These are phyloP conservation scores for Tricholoma terreum DNA, from an alignment of 768 basidiomycete genomes.

Conservation along the genomic window DNA sequence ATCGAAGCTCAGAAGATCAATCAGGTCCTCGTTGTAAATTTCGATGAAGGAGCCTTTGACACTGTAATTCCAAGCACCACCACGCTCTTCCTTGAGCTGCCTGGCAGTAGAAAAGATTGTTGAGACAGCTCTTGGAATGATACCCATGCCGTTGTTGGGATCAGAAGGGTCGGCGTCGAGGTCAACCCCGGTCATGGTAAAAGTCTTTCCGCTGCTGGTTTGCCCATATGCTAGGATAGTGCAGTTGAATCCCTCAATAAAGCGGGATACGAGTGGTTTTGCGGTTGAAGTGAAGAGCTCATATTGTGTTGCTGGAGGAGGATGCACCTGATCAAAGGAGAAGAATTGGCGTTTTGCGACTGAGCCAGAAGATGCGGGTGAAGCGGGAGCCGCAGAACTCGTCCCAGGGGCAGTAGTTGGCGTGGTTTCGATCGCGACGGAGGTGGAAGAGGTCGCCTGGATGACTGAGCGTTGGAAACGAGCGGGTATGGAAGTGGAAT, in stretches of 20 bases:
- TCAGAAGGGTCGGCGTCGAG: constrained; percentile 85
- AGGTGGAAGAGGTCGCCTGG: constrained; percentile 67
- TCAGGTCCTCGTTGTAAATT: constrained; percentile 98
- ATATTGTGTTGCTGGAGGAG: constrained; percentile 81
- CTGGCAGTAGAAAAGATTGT: constrained; percentile 80
- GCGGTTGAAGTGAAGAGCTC: constrained; percentile 84
- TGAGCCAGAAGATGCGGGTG: constrained; percentile 41
- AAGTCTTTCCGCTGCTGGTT: constrained; percentile 95
- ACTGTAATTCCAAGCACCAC: constrained; percentile 69
- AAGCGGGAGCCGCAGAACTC: constrained; percentile 46
- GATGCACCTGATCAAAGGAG: constrained; percentile 92
- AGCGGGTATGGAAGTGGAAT: constrained; percentile 82
- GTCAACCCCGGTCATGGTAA: constrained; percentile 96
- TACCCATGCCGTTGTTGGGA: constrained; percentile 83
- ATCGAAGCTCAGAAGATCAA: constrained; percentile 84
- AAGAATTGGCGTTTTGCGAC: constrained; percentile 80
- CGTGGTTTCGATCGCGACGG: constrained; percentile 80
- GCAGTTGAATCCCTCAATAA: constrained; percentile 94
- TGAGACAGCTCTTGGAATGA: constrained; percentile 91
- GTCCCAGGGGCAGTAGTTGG: constrained; percentile 48
- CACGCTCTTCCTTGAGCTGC: constrained; percentile 74
- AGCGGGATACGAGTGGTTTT: constrained; percentile 79
- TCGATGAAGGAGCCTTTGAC: constrained; percentile 94
- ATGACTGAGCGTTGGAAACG: constrained; percentile 92
- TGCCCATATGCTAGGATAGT: constrained; percentile 98